Percentiles rank a stretch among this genome's conserved stretches.
Conservation (phyloP, 768 basidiomycete genomes). For the Leucocoprinus sp. region DNA sequence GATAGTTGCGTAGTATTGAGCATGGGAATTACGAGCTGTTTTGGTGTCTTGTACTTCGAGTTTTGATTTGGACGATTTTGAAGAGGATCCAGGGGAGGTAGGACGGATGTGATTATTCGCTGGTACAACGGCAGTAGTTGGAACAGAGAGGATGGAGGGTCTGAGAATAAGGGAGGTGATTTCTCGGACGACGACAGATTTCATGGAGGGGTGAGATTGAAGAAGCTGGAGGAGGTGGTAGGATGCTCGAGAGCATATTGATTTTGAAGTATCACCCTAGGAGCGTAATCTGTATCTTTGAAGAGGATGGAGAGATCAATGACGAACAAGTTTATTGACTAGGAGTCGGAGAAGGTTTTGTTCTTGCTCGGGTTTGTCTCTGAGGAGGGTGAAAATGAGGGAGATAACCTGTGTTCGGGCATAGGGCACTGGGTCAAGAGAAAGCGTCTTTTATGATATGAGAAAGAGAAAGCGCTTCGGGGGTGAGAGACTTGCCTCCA, state of each 20-base stretch:
- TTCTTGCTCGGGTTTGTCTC: constrained; percentile 93
- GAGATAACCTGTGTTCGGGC: constrained; percentile 79
- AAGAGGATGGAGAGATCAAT: neutral
- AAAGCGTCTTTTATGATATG: constrained; percentile 46
- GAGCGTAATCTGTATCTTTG: neutral
- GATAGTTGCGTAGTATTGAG: constrained; percentile 85
- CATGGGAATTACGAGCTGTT: constrained; percentile 55
- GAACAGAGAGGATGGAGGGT: constrained; percentile 33
- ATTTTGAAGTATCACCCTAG: constrained; percentile 84
- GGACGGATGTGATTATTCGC: constrained; percentile 47
- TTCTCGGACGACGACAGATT: constrained; percentile 80
- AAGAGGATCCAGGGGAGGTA: constrained; percentile 26
- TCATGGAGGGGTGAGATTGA: constrained; percentile 91
- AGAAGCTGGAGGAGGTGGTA: constrained; percentile 84
- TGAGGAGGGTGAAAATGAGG: constrained; percentile 71
- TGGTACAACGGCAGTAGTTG: constrained; percentile 24
- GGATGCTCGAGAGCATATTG: constrained; percentile 84
- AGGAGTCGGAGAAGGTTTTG: constrained; percentile 89
- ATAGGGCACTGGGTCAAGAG: constrained; percentile 80
- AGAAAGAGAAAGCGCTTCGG: neutral
- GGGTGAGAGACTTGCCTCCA: constrained; percentile 53
- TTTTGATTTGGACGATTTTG: constrained; percentile 24
- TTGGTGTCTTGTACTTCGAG: constrained; percentile 27
- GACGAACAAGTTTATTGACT: constrained; percentile 83
- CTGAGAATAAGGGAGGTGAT: constrained; percentile 72